Evolutionary conservation across 148 eudicot species (phyloP), one percentile per base, ranked within the genome.

Genomic region (Vaccinium corymbosum): DNA sequence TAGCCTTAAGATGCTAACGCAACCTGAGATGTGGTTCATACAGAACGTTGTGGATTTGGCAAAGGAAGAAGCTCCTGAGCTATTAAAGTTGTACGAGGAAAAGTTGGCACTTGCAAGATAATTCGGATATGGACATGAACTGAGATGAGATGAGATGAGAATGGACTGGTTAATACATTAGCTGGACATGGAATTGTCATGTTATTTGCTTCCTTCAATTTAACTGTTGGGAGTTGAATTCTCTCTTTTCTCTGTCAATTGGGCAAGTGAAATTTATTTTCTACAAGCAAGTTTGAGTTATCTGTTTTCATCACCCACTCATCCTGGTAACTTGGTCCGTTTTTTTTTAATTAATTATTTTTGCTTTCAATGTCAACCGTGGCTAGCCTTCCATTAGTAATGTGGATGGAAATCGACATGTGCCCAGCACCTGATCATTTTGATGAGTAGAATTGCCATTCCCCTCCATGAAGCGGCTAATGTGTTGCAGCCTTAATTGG

Each of bases 11-110:
- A 59, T 59, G 66, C 22, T 61, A 22, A 6, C 35, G 3, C 35
- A 32, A 1, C 35, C 35, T 32, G 35, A 32, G 35, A 32, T 32
- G 35, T 32, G 35, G 35, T 32, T 32, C 55, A 66, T 80, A 12
- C 2, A 59, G 48, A 80, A 16, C 19, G 50, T 38, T 85, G 62
- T 73, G 79, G 9, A 46, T 0, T 7, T 38, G 22, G 14, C 59
- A 13, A 55, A 53, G 12, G 79, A 73, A 48, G 68, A 84, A 84
- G 86, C 77, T 52, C 86, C 82, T 51, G 75, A 42, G 80, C 62
- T 85, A 19, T 85, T 85, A 61, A 80, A 80, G 8, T 32, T 84
- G 35, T 77, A 77, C 38, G 7, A 84, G 29, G 35, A 72, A 10
- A 56, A 82, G 78, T 35, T 52, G 80, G 70, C 9, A 53, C 68